Percentiles rank a stretch among this genome's conserved stretches.
These are phyloP conservation scores for Trichocomaceae sp. DNA, from an alignment of 2,329 filamentous ascomycete species.

Conservation along the genomic window DNA sequence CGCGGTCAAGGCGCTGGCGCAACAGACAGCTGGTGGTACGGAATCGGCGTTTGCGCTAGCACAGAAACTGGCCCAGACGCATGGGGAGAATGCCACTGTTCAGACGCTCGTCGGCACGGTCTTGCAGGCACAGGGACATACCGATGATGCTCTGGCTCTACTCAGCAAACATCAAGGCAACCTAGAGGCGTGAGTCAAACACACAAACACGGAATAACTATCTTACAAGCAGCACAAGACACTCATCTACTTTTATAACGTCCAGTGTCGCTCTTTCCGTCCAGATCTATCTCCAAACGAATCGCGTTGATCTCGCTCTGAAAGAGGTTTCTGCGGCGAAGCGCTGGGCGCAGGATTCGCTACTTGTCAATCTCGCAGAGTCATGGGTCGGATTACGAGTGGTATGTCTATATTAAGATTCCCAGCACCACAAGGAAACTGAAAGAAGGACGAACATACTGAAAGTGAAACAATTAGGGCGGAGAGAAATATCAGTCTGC, in stretches of 20 bases:
- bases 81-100: conserved; percentile 68
- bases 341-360: conserved; percentile 89
- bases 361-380: conserved; percentile 90
- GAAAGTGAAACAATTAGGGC: conserved; percentile 49
- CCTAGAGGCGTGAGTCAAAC: conserved; percentile 59
- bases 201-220: not conserved
- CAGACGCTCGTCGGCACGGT: conserved; percentile 78
- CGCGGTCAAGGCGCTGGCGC: conserved; percentile 70
- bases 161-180: conserved; percentile 79
- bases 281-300: conserved; percentile 87
- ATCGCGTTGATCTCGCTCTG: conserved; percentile 79
- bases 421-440: not conserved
- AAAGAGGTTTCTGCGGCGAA: conserved; percentile 84
- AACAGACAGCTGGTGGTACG: conserved; percentile 54
- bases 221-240: not conserved
- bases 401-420: conserved; percentile 45
- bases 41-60: conserved; percentile 57
- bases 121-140: conserved; percentile 69
- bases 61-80: conserved; percentile 60
- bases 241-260: not conserved
- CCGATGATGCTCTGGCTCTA: conserved; percentile 76
- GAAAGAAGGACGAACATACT: not conserved
- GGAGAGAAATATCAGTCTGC: conserved; percentile 94
- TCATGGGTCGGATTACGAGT: conserved; percentile 87
- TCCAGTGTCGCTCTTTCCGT: conserved; percentile 71